Evolutionary conservation across 2,329 filamentous ascomycete species (phyloP), one percentile per base, ranked within the genome.

Genomic region (Akanthomyces muscarius): DNA sequence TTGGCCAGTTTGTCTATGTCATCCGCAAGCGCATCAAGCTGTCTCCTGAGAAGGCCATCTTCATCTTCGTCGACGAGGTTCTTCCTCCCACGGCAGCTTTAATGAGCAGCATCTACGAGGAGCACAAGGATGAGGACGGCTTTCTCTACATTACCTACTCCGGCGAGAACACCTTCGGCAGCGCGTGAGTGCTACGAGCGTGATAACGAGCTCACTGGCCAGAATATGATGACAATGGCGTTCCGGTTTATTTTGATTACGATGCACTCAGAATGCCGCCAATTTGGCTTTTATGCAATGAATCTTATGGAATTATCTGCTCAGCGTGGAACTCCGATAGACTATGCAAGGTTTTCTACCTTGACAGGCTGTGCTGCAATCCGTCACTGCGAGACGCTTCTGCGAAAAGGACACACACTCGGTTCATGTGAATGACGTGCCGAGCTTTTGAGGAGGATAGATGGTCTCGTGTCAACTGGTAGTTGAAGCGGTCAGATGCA

Each of bases 1-100:
- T 99, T 67, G 95, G 95, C 72, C 95, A 99, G 88, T 97, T 99
- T 76, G 95, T 99, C 81, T 99, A 99, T 80, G 95, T 99, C 68
- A 99, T 99, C 81, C 92, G 95, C 78, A 99, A 99, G 87, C 90
- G 95, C 75, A 99, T 99, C 83, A 99, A 99, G 91, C 86, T 99
- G 70, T 97, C 92, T 62, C 95, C 95, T 38, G 95, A 99, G 84
- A 99, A 99, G 86, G 95, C 95, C 76, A 99, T 99, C 82, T 99
- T 99, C 86, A 98, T 99, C 85, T 99, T 98, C 81, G 95, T 99
- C 74, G 94, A 98, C 77, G 95, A 98, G 81, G 94, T 97, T 58
- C 86, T 99, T 63, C 95, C 95, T 58, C 95, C 95, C 3, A 98
- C 95, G 10, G 95, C 95, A 65, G 95, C 95, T 64, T 87, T 99